Evolutionary conservation across 75 land plant species (phyloP).

Genomic region (Sequoiadendron giganteum): DNA sequence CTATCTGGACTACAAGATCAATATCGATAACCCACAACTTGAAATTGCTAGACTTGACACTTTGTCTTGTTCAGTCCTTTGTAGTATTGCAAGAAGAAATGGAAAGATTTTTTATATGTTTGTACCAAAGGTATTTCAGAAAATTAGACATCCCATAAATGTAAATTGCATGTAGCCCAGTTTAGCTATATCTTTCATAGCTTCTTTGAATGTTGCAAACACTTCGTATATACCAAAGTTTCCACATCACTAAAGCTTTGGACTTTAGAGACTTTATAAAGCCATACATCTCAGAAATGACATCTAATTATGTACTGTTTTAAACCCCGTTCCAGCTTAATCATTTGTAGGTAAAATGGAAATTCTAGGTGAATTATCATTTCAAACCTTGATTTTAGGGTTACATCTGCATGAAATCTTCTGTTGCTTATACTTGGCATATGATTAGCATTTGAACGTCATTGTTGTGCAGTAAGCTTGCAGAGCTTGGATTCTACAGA

Average conservation of each 20-base stretch:
- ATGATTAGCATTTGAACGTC: neutral
- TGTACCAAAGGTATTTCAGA: neutral
- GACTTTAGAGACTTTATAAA: no score
- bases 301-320: neutral
- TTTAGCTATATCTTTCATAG: neutral
- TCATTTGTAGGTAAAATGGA: neutral
- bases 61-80: neutral
- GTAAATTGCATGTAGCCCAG: neutral
- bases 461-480: constrained; percentile 28
- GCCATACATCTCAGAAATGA: neutral
- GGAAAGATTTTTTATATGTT: neutral
- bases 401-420: neutral
- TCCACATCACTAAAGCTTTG: no score
- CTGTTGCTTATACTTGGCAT: neutral
- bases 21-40: neutral
- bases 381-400: neutral
- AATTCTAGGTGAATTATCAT: no score
- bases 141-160: neutral
- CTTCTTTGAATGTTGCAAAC: neutral
- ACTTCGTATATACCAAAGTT: no score
- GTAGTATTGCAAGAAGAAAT: neutral
- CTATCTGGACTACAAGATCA: neutral
- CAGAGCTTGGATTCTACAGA: constrained; percentile 27
- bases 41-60: neutral
- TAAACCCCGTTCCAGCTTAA: neutral